phyloP scores from a whole-genome alignment of 257 asterid species.

The Haberlea rhodopensis region DNA sequence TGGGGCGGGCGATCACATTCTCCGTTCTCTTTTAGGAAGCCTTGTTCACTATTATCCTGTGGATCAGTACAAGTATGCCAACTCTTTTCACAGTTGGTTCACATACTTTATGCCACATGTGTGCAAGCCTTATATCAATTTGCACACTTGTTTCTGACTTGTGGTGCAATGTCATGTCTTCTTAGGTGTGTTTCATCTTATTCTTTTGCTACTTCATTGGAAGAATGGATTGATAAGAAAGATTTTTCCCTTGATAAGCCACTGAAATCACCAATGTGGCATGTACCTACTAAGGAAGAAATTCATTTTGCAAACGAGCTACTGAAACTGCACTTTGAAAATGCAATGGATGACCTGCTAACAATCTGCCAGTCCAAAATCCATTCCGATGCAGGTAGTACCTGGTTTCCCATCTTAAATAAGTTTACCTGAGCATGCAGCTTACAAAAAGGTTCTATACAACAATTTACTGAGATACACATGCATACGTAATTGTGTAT shows the following conservation, averaged over 20 bases:
- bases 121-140: conserved; percentile 12
- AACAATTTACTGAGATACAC: background rate
- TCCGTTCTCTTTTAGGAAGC: conserved; percentile 97
- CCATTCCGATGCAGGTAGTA: conserved; percentile 88
- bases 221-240: conserved; percentile 85
- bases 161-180: conserved; percentile 27
- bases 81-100: conserved; percentile 27
- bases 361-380: conserved; percentile 74
- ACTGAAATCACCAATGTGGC: conserved; percentile 78
- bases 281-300: conserved; percentile 80
- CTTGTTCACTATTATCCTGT: conserved; percentile 87
- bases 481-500: background rate
- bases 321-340: conserved; percentile 72
- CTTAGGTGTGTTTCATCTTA: conserved; percentile 72
- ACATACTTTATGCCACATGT: conserved; percentile 15
- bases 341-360: conserved; percentile 83
- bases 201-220: conserved; percentile 59
- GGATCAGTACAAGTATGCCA: conserved; percentile 80
- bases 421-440: too few relatives aligned
- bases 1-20: conserved; percentile 96
- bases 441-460: background rate
- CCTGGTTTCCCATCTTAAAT: conserved; percentile 24
- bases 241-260: conserved; percentile 56
- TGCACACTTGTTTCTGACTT: conserved; percentile 13
- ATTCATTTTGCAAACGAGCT: conserved; percentile 87